Evolutionary conservation across 441 rosid genomes (phyloP).

Genomic region (Rhodomyrtus psidioides): DNA sequence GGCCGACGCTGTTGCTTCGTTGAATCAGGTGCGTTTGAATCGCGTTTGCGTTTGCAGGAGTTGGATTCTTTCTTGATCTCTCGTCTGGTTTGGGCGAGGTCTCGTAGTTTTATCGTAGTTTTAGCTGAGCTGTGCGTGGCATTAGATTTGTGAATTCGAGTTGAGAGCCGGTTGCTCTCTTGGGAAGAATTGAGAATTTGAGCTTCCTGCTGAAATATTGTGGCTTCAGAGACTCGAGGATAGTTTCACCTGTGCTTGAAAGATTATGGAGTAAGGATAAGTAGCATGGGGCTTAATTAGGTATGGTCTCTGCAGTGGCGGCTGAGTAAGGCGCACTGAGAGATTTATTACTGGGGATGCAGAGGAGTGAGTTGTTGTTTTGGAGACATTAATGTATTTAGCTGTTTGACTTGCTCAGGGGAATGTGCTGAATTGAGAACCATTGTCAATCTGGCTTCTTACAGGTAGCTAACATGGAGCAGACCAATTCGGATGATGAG

Average conservation of each 20-base stretch:
- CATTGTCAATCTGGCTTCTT: not conserved
- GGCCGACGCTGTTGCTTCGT: not conserved
- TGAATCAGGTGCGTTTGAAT: not conserved
- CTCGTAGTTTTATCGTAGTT: not conserved
- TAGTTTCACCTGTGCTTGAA: not conserved
- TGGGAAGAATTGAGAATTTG: not conserved
- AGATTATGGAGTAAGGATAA: not conserved
- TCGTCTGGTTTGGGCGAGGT: not conserved
- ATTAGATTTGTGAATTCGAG: not conserved
- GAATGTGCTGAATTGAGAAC: not conserved
- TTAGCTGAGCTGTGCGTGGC: not conserved
- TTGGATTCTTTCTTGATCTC: not conserved
- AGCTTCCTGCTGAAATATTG: not conserved
- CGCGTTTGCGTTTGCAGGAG: not conserved
- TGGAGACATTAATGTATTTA: not conserved
- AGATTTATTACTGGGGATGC: not conserved
- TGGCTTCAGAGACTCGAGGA: not conserved
- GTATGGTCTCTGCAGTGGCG: not conserved
- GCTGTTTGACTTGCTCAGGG: not conserved
- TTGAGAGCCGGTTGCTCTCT: not conserved
- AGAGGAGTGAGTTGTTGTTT: not conserved
- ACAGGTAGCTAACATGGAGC: conserved; percentile 2
- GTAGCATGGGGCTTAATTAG: not conserved
- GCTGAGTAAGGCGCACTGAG: not conserved
- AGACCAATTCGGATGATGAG: not conserved